Base-by-base conservation (phyloP, 1,139 yeast genomes). In the Sugiyamaella novakii region DNA sequence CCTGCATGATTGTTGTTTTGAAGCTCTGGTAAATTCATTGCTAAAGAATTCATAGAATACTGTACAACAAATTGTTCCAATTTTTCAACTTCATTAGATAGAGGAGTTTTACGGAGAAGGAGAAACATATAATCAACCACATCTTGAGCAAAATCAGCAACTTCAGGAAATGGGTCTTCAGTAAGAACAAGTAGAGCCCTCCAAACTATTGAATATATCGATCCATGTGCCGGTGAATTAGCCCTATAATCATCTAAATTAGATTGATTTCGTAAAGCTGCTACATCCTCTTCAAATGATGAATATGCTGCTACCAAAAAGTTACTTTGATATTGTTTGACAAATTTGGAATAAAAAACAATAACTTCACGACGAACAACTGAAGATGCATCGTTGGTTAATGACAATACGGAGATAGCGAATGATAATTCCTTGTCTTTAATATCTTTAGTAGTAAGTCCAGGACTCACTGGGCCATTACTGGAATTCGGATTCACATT, bases 111-210 rank as follows among this genome's bases (percentile, higher is more conserved):
- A 56, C 80, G 80, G 47, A 92, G 70, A 50, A 80, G 78, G 36
- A 80, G 68, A 70, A 88, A 73, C 18, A 91, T 83, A 52, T 76
- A 80, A 65, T 91, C 96, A 24, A 91, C 84, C 29, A 88, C 78
- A 19, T 77, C 80, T 51, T 83, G 84, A 0, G 97, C 94, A 54
- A 80, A 74, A 49, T 79, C 79, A 50, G 80, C 83, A 7, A 91
- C 91, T 66, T 89, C 96, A 37, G 79, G 72, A 65, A 85, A 94
- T 0, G 98, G 97, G 66, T 92, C 99, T 58, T 86, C 94, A 1
- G 95, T 79, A 35, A 89, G 70, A 43, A 88, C 81, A 44, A 94
- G 72, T 30, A 92, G 68, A 0, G 94, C 83, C 58, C 88, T 85
- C 97, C 98, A 92, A 14, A 86, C 78, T 1, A 95, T 85, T 51